Evolutionary conservation across 345 rosid species (phyloP).

Genomic region (Dimocarpus longan): DNA sequence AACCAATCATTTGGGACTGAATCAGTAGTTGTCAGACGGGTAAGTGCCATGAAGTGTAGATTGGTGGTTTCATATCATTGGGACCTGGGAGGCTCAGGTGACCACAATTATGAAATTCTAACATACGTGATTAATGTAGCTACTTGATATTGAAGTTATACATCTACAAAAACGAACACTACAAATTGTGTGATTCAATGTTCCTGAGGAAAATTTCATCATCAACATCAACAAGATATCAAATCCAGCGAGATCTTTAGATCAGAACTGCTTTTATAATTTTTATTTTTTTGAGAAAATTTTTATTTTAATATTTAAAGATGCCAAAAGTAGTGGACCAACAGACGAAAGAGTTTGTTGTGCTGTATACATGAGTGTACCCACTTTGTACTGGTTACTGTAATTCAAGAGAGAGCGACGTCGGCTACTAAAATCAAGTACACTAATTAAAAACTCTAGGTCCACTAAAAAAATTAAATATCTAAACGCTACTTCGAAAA

Average conservation of each 20-base stretch:
- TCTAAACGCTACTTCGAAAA: background rate
- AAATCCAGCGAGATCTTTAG: background rate
- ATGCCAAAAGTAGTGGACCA: background rate
- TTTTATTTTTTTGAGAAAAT: no score
- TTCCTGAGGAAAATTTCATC: no score
- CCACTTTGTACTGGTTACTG: background rate
- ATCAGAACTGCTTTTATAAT: background rate
- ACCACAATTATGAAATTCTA: background rate
- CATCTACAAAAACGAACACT: no score
- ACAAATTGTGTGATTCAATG: no score
- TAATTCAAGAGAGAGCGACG: background rate
- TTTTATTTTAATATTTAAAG: background rate
- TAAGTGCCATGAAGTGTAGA: no score
- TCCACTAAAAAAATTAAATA: background rate
- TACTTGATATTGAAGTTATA: no score
- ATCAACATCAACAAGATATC: background rate
- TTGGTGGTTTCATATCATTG: no score
- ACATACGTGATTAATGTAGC: no score
- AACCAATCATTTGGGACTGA: no score
- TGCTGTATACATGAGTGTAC: slow-evolving; percentile 11
- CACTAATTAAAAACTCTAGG: background rate
- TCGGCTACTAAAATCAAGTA: no score
- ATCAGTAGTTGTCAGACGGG: no score
- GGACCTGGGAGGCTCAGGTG: background rate
- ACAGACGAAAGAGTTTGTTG: background rate